Evolutionary conservation across 169 alveolate genomes (phyloP).

Genomic region (Cryptosporidium ryanae): DNA sequence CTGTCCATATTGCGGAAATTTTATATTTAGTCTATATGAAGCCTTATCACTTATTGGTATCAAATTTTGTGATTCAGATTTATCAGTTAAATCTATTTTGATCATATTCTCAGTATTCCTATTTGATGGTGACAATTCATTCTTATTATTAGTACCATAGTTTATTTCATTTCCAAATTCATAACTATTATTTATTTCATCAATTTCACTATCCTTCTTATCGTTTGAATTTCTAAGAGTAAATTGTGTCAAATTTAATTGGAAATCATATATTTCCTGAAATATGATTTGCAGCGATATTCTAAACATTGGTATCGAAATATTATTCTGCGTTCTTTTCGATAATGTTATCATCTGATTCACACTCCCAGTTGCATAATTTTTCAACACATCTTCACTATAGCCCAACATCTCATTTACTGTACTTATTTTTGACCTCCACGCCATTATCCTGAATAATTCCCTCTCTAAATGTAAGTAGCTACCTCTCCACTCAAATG

Average conservation of each 20-base stretch:
- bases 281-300: conserved; percentile 50
- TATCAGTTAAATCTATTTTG: conserved; percentile 28
- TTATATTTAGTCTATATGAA: conserved; percentile 31
- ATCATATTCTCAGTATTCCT: conserved; percentile 7
- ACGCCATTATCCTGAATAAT: conserved; percentile 65
- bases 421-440: conserved; percentile 59
- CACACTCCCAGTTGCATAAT: conserved; percentile 72
- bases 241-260: conserved; percentile 55
- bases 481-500: conserved; percentile 74
- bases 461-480: conserved; percentile 72
- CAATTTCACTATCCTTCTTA: not conserved
- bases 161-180: conserved; percentile 3
- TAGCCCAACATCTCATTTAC: conserved; percentile 63
- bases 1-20: conserved; percentile 56
- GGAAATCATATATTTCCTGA: conserved; percentile 74
- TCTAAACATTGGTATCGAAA: conserved; percentile 46
- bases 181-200: not conserved
- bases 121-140: not conserved
- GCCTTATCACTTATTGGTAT: not conserved
- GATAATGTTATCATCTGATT: conserved; percentile 66
- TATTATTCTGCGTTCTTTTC: conserved; percentile 14
- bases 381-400: conserved; percentile 57
- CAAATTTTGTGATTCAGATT: not conserved
- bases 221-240: conserved; percentile 2
- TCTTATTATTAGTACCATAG: not conserved